Evolutionary conservation across 495 filamentous ascomycete species (phyloP).

Genomic region (Aspergillus sclerotioniger): DNA sequence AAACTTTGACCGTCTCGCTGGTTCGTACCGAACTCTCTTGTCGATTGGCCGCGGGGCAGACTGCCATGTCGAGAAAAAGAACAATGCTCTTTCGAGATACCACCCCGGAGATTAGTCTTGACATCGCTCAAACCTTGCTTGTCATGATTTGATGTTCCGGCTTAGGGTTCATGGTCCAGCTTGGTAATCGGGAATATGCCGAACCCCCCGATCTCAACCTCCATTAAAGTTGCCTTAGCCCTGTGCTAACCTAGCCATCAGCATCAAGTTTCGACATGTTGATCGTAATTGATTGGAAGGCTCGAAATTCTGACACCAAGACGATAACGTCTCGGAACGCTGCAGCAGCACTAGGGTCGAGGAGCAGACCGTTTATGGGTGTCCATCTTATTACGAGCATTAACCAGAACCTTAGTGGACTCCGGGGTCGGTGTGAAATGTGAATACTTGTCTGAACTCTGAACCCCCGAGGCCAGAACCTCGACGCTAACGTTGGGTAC

Average conservation of each 20-base stretch:
- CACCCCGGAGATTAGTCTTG: conserved; percentile 12
- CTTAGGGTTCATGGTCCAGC: not conserved
- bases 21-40: conserved; percentile 11
- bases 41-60: conserved; percentile 7
- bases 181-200: not conserved
- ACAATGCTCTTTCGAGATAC: conserved; percentile 16
- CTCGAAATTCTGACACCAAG: not conserved
- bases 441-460: not conserved
- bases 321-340: not conserved
- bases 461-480: not conserved
- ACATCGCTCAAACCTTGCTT: conserved; percentile 11
- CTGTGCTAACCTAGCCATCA: not conserved
- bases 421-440: not conserved
- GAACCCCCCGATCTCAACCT: not conserved
- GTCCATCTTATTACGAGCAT: not conserved
- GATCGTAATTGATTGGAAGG: not conserved
- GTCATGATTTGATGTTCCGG: not conserved
- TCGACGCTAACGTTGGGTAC: not conserved
- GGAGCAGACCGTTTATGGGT: not conserved
- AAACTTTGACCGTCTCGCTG: conserved; percentile 5
- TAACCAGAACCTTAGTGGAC: not conserved
- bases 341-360: not conserved
- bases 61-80: conserved; percentile 12
- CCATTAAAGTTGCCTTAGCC: not conserved
- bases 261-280: not conserved